Evolutionary conservation across 768 basidiomycete species (phyloP).

Genomic region (Wakefieldia striispora): DNA sequence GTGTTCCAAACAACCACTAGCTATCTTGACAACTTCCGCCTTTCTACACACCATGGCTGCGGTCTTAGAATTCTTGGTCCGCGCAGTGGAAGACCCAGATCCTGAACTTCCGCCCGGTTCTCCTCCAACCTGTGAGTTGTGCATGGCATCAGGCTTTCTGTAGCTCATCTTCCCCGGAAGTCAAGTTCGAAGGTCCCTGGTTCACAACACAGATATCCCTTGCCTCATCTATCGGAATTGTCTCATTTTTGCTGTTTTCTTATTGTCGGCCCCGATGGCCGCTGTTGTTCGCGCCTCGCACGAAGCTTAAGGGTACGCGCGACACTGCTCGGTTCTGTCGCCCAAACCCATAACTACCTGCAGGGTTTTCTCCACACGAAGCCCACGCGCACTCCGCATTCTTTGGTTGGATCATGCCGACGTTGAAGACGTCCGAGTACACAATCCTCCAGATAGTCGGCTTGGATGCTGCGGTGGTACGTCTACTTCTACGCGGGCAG

Average conservation of each 20-base stretch:
- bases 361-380: conserved; percentile 92
- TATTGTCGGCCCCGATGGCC: conserved; percentile 88
- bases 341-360: conserved; percentile 1
- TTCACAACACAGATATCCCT: conserved; percentile 87
- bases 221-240: conserved; percentile 71
- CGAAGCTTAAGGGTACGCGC: conserved; percentile 83
- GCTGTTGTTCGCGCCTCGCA: conserved; percentile 86
- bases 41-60: conserved; percentile 15
- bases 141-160: neutral
- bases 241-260: conserved; percentile 85
- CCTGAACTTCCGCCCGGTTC: conserved; percentile 56
- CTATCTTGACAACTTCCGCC: too few relatives aligned
- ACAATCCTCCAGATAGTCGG: conserved; percentile 95
- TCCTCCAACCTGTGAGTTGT: conserved; percentile 57
- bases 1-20: too few relatives aligned
- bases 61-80: conserved; percentile 14
- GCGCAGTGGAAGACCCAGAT: conserved; percentile 33
- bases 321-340: neutral
- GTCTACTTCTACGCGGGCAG: conserved; percentile 29
- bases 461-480: conserved; percentile 91
- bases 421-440: conserved; percentile 85
- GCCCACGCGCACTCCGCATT: conserved; percentile 84
- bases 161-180: conserved; percentile 35
- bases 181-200: conserved; percentile 91
- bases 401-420: conserved; percentile 97